Base-by-base conservation (phyloP, 257 asterid species). In the Capsicum pubescens region DNA sequence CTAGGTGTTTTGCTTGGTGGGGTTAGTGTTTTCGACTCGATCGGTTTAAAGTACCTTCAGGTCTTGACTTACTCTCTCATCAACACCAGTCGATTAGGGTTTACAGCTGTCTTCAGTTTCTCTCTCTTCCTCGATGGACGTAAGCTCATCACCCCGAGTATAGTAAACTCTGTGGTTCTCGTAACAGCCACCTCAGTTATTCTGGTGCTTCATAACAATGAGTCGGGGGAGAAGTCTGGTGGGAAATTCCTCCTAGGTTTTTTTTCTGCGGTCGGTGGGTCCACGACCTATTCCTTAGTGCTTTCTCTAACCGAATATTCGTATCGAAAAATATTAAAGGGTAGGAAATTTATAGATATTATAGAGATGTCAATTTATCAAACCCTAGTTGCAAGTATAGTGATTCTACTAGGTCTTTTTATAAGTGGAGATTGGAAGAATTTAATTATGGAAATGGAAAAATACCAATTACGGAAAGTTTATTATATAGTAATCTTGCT, bases 361-460 rank as follows among this genome's bases (percentile, higher is more conserved):
- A 16, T 92, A 0, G 91, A 94, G 44, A 35, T 93, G 89, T 6
- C 88, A 4, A 69, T 93, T 0, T 90, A 85, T 15, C 91, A 86
- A 82, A 78, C 61, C 4, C 9, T 86, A 8, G 89, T 93, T 4
- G 95, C 97, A 0, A 80, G 94, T 1, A 0, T 63, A 3, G 84
- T 80, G 1, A 86, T 91, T 9, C 1, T 87, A 2, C 80, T 87
- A 0, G 94, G 93, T 46, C 89, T 91, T 10, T 94, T 90, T 60
- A 92, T 86, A 3, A 90, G 95, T 63, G 94, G 97, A 60, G 98
- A 94, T 16, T 94, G 92, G 93, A 86, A 39, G 85, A 86, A 15
- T 71, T 71, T 92, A 85, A 46, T 19, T 7, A 16, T 4, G 21
- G 98, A 94, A 84, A 92, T 92, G 95, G 82, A 72, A 13, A 89